Base-by-base conservation (phyloP, 1,284 basidiomycete genomes). In the Fomitopsis schrenkii region DNA sequence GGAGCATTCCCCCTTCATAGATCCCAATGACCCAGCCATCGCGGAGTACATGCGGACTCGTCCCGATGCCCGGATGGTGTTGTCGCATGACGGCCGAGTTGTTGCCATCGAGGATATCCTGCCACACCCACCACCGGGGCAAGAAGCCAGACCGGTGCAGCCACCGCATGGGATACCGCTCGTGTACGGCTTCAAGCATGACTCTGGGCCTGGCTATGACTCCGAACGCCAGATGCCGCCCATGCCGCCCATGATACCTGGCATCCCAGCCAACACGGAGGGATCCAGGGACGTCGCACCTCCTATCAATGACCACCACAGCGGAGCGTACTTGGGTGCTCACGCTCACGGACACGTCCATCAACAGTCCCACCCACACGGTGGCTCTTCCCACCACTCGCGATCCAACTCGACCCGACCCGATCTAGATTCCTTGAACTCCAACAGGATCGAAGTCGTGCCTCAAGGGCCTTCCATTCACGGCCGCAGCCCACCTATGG, bases 41-140 rank as follows among this genome's bases (percentile, higher is more conserved):
- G 62, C 71, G 19, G 83, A 86, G 46, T 84, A 84, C 67, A 66
- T 74, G 63, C 78, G 79, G 60, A 70, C 76, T 56, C 79, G 79
- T 58, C 77, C 77, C 52, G 79, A 75, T 63, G 71, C 79, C 55
- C 79, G 82, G 66, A 69, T 81, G 42, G 63, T 79, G 38, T 72
- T 77, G 41, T 78, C 74, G 0, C 73, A 77, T 41, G 82, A 86
- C 65, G 77, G 75, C 53, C 80, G 82, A 56, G 75, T 80, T 36
- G 74, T 80, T 9, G 78, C 78, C 62, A 75, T 76, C 52, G 75
- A 81, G 59, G 82, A 85, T 57, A 73, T 72, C 5, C 72, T 77
- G 41, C 72, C 79, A 44, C 75, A 73, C 19, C 75, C 78, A 55
- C 78, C 77, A 35, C 59, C 64, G 40, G 52, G 52, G 7, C 52